These are phyloP conservation scores for Naumovozyma dairenensis DNA, from an alignment of 805 yeast genomes.

Conservation along the genomic window DNA sequence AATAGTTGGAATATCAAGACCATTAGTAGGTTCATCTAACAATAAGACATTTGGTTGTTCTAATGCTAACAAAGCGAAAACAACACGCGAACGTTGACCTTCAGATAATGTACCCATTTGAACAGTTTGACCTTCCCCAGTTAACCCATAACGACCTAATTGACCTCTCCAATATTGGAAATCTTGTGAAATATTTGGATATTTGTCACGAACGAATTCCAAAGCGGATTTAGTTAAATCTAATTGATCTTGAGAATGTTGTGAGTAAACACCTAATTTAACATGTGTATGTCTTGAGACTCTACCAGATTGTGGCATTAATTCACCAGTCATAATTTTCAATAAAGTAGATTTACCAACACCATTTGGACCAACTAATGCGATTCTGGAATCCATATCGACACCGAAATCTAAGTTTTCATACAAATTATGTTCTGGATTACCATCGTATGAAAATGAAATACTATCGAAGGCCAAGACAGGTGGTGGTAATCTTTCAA, in stretches of 20 bases:
- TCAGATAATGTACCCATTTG: conserved; percentile 97
- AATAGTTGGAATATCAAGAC: conserved; percentile 95
- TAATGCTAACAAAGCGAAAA: conserved; percentile 88
- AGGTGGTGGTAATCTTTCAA: conserved; percentile 97
- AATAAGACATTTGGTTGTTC: conserved; percentile 91
- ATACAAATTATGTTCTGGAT: conserved; percentile 76
- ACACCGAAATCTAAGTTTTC: conserved; percentile 92
- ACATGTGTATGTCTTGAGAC: conserved; percentile 95
- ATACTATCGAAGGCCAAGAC: conserved; percentile 94
- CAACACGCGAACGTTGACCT: conserved; percentile 99
- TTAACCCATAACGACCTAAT: conserved; percentile 94
- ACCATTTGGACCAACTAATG: conserved; percentile 98
- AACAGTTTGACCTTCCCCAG: conserved; percentile 98
- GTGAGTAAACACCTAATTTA: conserved; percentile 97
- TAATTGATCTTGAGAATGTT: conserved; percentile 96
- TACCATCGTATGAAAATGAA: conserved; percentile 82
- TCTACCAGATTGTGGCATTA: conserved; percentile 85
- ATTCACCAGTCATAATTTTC: conserved; percentile 92
- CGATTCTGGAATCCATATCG: conserved; percentile 98
- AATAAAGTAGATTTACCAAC: conserved; percentile 95
- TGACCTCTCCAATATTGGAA: conserved; percentile 98
- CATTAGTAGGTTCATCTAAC: conserved; percentile 99
- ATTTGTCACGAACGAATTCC: conserved; percentile 94
- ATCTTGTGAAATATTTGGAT: conserved; percentile 84
- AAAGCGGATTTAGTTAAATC: conserved; percentile 91